Evolutionary conservation across 768 basidiomycete genomes (phyloP).

Genomic region (Jaapia argillacea): DNA sequence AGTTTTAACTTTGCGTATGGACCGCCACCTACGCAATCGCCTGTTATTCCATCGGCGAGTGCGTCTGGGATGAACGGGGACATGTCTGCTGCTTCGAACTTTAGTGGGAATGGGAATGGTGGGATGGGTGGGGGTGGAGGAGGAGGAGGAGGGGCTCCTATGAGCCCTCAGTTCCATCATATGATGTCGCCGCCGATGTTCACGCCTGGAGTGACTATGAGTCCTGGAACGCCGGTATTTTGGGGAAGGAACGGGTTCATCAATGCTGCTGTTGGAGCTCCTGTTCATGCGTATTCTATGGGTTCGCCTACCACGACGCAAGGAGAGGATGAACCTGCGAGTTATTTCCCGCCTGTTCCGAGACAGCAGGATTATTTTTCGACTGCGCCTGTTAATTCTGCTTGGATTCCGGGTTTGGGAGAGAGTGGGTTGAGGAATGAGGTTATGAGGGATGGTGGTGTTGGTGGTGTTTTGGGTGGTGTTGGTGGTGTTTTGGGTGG

Average conservation of each 20-base stretch:
- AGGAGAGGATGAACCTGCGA: conserved; percentile 12
- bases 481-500: too few species aligned
- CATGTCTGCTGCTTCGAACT: too few species aligned
- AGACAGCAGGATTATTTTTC: neutral
- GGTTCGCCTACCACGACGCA: too few species aligned
- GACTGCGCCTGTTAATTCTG: neutral
- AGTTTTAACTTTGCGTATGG: conserved; percentile 60
- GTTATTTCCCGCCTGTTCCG: conserved; percentile 34
- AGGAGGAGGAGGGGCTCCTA: conserved; percentile 1
- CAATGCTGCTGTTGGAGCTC: conserved; percentile 57
- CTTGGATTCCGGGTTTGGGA: neutral
- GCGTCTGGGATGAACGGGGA: neutral
- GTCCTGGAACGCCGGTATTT: conserved; percentile 49
- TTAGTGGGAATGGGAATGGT: too few species aligned
- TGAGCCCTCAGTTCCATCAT: conserved; percentile 10
- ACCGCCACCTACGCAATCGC: neutral
- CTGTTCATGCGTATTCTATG: too few species aligned
- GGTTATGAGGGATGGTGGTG: too few species aligned
- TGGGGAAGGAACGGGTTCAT: conserved; percentile 41
- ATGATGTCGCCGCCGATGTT: conserved; percentile 26
- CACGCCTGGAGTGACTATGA: conserved; percentile 66
- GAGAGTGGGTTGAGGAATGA: neutral
- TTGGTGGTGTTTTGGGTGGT: too few species aligned
- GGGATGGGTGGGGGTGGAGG: too few species aligned
- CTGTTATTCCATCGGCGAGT: neutral